Evolutionary conservation across 805 yeast genomes (phyloP).

Genomic region (Zygosaccharomyces bailii): DNA sequence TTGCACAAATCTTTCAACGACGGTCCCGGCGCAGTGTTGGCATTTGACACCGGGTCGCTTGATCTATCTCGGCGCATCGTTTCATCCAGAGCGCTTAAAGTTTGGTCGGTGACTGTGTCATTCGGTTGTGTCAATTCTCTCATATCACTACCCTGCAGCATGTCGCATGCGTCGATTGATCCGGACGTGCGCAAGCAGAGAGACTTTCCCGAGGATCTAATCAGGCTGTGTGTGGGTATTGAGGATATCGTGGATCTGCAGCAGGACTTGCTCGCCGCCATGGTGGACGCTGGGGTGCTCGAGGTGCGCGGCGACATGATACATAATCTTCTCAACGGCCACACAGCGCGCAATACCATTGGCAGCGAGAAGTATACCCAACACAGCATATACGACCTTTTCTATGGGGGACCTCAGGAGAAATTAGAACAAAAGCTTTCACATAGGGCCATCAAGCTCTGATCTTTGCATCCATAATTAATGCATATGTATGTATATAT

Average conservation of each 20-base stretch:
- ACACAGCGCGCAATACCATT: constrained; percentile 22
- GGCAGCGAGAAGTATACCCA: constrained; percentile 16
- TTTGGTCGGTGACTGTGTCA: constrained; percentile 87
- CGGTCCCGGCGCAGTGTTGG: constrained; percentile 87
- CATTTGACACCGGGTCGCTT: constrained; percentile 81
- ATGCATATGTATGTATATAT: background rate
- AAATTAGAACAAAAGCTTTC: constrained; percentile 11
- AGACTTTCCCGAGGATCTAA: constrained; percentile 87
- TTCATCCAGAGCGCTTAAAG: constrained; percentile 53
- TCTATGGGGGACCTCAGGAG: constrained; percentile 18
- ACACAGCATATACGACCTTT: constrained; percentile 26
- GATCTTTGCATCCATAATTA: background rate
- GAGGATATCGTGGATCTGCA: constrained; percentile 79
- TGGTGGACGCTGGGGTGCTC: constrained; percentile 60
- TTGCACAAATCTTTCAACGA: constrained; percentile 71
- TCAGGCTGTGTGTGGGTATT: constrained; percentile 88
- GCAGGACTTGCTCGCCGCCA: constrained; percentile 71
- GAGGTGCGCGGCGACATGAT: constrained; percentile 33
- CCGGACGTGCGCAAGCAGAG: constrained; percentile 82
- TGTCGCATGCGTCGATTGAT: constrained; percentile 97
- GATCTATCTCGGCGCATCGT: constrained; percentile 66
- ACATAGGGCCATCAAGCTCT: constrained; percentile 13
- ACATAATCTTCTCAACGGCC: constrained; percentile 23
- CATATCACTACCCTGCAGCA: constrained; percentile 89
- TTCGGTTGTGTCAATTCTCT: constrained; percentile 93